Conservation (phyloP, 306 rosid genomes). For the Trichosanthes truncata region DNA sequence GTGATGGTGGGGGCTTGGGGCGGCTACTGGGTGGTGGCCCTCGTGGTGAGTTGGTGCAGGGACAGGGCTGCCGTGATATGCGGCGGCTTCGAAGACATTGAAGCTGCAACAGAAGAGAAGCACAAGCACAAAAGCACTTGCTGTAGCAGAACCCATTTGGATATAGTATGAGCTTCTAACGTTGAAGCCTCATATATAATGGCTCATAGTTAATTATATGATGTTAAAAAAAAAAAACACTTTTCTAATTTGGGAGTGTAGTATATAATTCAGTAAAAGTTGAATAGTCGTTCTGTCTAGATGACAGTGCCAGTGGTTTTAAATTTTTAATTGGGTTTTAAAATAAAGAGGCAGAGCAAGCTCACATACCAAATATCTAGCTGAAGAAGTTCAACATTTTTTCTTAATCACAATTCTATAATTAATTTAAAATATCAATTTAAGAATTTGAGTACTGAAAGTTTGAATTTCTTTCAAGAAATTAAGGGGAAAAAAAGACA, state of each 20-base stretch:
- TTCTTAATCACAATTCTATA: neutral
- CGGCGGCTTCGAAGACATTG: neutral
- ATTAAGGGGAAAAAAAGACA: neutral
- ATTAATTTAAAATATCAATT: neutral
- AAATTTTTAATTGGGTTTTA: neutral
- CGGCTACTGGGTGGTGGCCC: neutral
- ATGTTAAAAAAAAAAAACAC: neutral
- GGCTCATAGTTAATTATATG: neutral
- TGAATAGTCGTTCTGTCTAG: neutral
- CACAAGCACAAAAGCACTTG: neutral
- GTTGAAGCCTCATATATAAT: neutral
- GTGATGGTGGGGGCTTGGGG: constrained; percentile 17
- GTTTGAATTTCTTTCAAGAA: neutral
- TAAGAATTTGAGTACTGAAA: neutral
- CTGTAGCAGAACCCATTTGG: neutral
- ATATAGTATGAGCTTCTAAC: neutral
- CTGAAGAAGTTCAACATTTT: neutral
- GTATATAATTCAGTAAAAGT: neutral
- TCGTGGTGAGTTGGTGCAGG: neutral
- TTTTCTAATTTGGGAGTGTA: neutral
- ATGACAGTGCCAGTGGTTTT: neutral
- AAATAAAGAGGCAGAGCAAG: neutral
- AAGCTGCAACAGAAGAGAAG: neutral
- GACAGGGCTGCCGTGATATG: neutral
- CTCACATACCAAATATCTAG: neutral